Evolutionary conservation across 2,329 filamentous ascomycete species (phyloP).

Genomic region (Colletotrichum destructivum): DNA sequence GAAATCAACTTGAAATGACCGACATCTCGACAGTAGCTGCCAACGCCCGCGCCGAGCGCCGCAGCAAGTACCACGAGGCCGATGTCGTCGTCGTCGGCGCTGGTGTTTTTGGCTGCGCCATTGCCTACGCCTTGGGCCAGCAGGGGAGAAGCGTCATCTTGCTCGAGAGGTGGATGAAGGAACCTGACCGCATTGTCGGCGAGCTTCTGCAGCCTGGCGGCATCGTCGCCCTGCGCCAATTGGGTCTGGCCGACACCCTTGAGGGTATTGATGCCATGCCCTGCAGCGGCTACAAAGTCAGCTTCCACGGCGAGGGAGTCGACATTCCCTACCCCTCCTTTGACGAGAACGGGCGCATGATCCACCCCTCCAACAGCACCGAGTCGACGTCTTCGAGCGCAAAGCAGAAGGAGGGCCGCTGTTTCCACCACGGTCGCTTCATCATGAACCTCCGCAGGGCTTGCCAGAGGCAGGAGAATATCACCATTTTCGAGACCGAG

Average conservation of each 20-base stretch:
- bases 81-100: slow-evolving; percentile 95
- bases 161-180: slow-evolving; percentile 89
- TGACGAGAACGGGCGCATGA: slow-evolving; percentile 58
- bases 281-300: slow-evolving; percentile 89
- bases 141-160: slow-evolving; percentile 93
- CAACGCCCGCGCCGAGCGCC: slow-evolving; percentile 62
- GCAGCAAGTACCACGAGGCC: slow-evolving; percentile 72
- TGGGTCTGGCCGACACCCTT: slow-evolving; percentile 86
- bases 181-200: slow-evolving; percentile 96
- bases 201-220: slow-evolving; percentile 96
- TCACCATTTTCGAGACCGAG: slow-evolving; percentile 92
- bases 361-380: slow-evolving; percentile 29
- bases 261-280: slow-evolving; percentile 90
- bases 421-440: slow-evolving; percentile 96
- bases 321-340: slow-evolving; percentile 84
- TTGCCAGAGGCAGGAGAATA: slow-evolving; percentile 82
- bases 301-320: slow-evolving; percentile 82
- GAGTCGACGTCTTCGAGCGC: slow-evolving; percentile 42
- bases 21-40: slow-evolving; percentile 52
- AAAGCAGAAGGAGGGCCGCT: slow-evolving; percentile 74
- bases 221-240: slow-evolving; percentile 81
- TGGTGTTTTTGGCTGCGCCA: slow-evolving; percentile 89
- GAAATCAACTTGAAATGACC: slow-evolving; percentile 45
- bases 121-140: slow-evolving; percentile 86
- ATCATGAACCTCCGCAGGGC: slow-evolving; percentile 85